phyloP scores from a whole-genome alignment of 495 filamentous ascomycete species.

The Penicillium paradoxum region DNA sequence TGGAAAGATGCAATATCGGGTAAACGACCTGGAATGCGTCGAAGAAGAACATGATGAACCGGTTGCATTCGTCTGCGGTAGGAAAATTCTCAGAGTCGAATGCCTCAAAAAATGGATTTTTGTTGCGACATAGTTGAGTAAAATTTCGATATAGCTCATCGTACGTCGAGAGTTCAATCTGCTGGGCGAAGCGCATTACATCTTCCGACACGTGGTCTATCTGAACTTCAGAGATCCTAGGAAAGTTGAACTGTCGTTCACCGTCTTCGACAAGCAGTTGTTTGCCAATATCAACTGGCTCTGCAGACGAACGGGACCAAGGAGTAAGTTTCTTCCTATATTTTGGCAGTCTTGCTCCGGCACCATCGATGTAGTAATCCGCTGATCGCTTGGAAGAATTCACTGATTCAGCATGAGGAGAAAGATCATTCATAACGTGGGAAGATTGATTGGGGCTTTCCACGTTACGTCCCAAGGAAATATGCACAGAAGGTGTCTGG shows the following conservation, averaged over 20 bases:
- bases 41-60: conserved; percentile 34
- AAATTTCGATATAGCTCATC: conserved; percentile 34
- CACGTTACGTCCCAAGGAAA: conserved; percentile 17
- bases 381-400: conserved; percentile 24
- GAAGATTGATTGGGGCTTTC: conserved; percentile 17
- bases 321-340: conserved; percentile 24
- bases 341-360: conserved; percentile 28
- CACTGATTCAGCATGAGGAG: conserved; percentile 16
- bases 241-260: conserved; percentile 23
- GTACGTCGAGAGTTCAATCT: conserved; percentile 31
- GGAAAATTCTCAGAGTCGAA: conserved; percentile 39
- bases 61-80: conserved; percentile 22
- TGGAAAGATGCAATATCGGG: conserved; percentile 41
- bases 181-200: neutral
- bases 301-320: conserved; percentile 17
- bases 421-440: conserved; percentile 17
- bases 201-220: conserved; percentile 15
- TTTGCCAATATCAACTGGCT: conserved; percentile 8
- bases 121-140: conserved; percentile 30
- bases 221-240: conserved; percentile 12
- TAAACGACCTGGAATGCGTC: conserved; percentile 41
- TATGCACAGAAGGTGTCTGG: conserved; percentile 19
- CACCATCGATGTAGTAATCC: conserved; percentile 38
- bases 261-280: conserved; percentile 7
- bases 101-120: conserved; percentile 30